Conservation (phyloP, 495 filamentous ascomycete genomes). For the Daldinia childiae region DNA sequence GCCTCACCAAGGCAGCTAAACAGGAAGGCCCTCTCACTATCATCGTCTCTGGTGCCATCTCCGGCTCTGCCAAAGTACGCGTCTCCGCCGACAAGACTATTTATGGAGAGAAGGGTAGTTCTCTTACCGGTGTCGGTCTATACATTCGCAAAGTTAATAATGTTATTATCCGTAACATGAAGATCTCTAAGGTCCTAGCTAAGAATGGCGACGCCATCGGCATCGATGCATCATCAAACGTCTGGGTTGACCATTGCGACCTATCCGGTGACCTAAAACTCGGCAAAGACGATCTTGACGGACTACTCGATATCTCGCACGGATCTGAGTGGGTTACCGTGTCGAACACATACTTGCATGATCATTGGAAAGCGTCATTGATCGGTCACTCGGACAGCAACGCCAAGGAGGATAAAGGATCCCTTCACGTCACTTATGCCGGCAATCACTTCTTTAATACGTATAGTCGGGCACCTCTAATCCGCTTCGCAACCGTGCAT, state of each 20-base stretch:
- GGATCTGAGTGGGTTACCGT: slow-evolving; percentile 63
- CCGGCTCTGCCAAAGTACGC: slow-evolving; percentile 52
- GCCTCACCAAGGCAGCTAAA: slow-evolving; percentile 54
- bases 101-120: slow-evolving; percentile 50
- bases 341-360: slow-evolving; percentile 62
- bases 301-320: slow-evolving; percentile 69
- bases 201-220: slow-evolving; percentile 68
- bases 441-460: slow-evolving; percentile 71
- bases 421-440: slow-evolving; percentile 68
- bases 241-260: slow-evolving; percentile 77
- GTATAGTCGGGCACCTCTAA: slow-evolving; percentile 66
- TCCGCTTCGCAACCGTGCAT: slow-evolving; percentile 71
- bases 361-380: slow-evolving; percentile 73
- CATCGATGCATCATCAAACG: slow-evolving; percentile 65
- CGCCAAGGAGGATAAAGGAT: slow-evolving; percentile 57
- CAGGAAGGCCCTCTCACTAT: slow-evolving; percentile 58
- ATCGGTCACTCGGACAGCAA: slow-evolving; percentile 69
- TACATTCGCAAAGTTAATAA: slow-evolving; percentile 57
- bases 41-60: slow-evolving; percentile 57
- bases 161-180: slow-evolving; percentile 72
- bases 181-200: slow-evolving; percentile 66
- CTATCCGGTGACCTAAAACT: slow-evolving; percentile 64
- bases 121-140: slow-evolving; percentile 57
- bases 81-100: slow-evolving; percentile 64
- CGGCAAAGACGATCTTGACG: slow-evolving; percentile 75